Evolutionary conservation across 140 eudicot species (phyloP), one percentile per base, ranked within the genome.

Genomic region (Stevia rebaudiana): DNA sequence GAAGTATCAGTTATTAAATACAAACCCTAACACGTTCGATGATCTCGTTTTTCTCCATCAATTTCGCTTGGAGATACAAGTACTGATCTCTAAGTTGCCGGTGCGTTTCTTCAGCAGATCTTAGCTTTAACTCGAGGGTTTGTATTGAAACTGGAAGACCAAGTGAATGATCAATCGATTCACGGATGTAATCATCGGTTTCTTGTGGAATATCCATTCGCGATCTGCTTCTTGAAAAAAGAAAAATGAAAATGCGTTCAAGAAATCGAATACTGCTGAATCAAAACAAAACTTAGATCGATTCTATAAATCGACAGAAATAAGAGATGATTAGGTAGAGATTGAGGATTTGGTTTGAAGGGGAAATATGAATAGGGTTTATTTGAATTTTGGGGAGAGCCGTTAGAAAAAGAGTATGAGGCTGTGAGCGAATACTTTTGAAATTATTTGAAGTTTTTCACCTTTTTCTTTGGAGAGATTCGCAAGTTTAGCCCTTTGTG

Each of bases 1-100:
- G 8, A 0, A 7, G 19, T 17, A 48, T 10, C 11, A 1, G 28
- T 8, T 6, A 33, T 12, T 4, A 18, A 63, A 42, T 11, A 68
- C 84, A 52, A 80, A 92, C 98, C 96, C 84, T 85, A 78, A 77
- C 68, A 64, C 85, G 80, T n/a, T 92, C 83, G 44, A 88, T 68
- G 6, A 42, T 41, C 35, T 83, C 80, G 2, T 84, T 89, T 49
- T 92, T 88, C 25, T 79, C 87, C 25, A 73, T 76, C 61, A 92
- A 65, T 60, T 63, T 85, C 19, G 89, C 33, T 2, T 65, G 86
- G 31, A 92, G 37, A 35, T 46, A 55, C 2, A 85, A 55, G 25
- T 78, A 84, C 67, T 87, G 96, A 12, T 67, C 68, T 11, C 78
- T 81, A 48, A 83, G 82, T 11, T 67, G 63, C 41, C 70, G 44